Base-by-base conservation (phyloP, 2,329 filamentous ascomycete genomes). In the Fusarium denticulatum region DNA sequence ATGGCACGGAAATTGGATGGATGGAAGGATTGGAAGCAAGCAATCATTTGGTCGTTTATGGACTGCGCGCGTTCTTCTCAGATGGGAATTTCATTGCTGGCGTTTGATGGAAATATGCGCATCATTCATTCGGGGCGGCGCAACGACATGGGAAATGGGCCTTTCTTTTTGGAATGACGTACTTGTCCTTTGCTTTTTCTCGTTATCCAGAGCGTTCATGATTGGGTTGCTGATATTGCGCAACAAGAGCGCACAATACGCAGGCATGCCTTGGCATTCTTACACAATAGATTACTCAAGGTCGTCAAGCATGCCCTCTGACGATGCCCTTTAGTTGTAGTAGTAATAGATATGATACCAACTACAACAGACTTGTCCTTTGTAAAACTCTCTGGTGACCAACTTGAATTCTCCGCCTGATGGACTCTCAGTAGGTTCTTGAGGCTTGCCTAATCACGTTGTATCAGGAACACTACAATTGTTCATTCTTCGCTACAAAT, bases 301-400 rank as follows among this genome's bases (percentile, higher is more conserved):
- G 72, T 65, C 63, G 72, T 73, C 67, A 71, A 69, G 57, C 40
- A 71, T 60, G 60, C 66, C 45, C 62, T 65, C 55, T 66, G 75
- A 67, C 70, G 62, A 67, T 65, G 69, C 66, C 69, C 66, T 62
- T 62, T 78, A 78, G 68, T 78, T 69, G 67, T 78, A 78, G 75
- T 77, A 71, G 60, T 79, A 79, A 79, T 79, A 78, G 56, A 78
- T 57, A 76, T 67, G 75, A 77, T 77, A 78, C 66, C 50, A 74
- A 47, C 64, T 50, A 47, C 28, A n/a, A 36, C 57, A 32, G 14
- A 42, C 57, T 30, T 42, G 22, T 8, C 22, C 9, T 49, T 45
- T 43, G 18, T 20, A 15, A 39, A 13, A 18, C 55, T 28, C 30
- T 28, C 11, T 10, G 24, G 7, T 58, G 6, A 7, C 26, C 8